phyloP scores from a whole-genome alignment of 306 rosid genomes.

The Medicago lupulina region DNA sequence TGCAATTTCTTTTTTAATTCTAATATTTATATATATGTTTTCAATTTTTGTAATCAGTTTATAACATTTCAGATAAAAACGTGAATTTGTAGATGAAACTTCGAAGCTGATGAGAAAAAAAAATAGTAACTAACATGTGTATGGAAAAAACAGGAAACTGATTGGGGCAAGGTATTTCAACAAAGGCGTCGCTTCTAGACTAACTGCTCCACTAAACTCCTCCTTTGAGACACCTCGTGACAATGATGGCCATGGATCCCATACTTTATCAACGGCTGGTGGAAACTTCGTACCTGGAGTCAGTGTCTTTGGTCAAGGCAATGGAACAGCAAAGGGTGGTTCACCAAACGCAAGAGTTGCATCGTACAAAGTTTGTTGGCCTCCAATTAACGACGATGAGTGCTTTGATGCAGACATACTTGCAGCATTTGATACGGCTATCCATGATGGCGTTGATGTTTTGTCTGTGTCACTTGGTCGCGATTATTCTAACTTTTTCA shows the following conservation, averaged over 20 bases:
- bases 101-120: no score
- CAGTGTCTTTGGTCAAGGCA: constrained; percentile 73
- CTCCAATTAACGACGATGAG: constrained; percentile 56
- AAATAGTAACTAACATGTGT: neutral
- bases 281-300: constrained; percentile 72
- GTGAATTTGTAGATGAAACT: no score
- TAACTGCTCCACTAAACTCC: constrained; percentile 56
- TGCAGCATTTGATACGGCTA: constrained; percentile 80
- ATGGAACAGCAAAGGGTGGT: constrained; percentile 90
- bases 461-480: constrained; percentile 84
- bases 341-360: constrained; percentile 84
- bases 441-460: constrained; percentile 80
- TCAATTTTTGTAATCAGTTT: no score
- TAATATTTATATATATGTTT: no score
- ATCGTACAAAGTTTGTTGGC: constrained; percentile 93
- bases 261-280: constrained; percentile 89
- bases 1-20: no score
- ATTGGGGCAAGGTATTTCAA: constrained; percentile 90
- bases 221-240: constrained; percentile 78
- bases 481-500: constrained; percentile 47
- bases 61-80: no score
- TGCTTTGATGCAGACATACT: constrained; percentile 86
- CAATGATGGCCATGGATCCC: constrained; percentile 89
- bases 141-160: constrained; percentile 64
- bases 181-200: constrained; percentile 63